Evolutionary conservation across 176 grass and related monocot genomes (phyloP).

Genomic region (Poa annua): DNA sequence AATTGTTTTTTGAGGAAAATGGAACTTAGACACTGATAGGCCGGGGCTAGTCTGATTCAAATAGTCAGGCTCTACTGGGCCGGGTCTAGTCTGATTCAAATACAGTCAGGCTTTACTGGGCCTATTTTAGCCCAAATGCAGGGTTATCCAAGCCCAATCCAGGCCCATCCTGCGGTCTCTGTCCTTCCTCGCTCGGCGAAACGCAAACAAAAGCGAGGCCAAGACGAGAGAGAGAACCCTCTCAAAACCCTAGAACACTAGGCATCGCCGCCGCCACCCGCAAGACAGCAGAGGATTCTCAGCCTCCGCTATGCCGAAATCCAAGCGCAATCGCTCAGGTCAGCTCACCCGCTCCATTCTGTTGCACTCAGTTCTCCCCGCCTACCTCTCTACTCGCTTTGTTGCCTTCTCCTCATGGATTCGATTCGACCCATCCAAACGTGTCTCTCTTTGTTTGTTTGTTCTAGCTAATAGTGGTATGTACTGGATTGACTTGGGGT

Average conservation of each 20-base stretch:
- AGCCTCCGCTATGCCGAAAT: constrained; percentile 26
- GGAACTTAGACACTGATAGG: no score
- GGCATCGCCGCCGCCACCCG: constrained; percentile 20
- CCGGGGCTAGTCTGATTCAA: no score
- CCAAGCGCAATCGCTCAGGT: constrained; percentile 36
- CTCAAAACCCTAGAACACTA: constrained; percentile 28
- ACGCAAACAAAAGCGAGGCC: constrained; percentile 2
- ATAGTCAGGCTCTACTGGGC: background rate
- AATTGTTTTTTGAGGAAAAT: no score
- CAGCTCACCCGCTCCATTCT: background rate
- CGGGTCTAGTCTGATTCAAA: background rate
- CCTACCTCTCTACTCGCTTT: background rate
- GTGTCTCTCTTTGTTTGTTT: background rate
- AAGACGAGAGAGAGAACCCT: background rate
- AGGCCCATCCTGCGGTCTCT: background rate
- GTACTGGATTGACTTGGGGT: background rate
- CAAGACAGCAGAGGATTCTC: background rate
- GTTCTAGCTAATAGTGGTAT: background rate
- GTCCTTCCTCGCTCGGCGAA: background rate
- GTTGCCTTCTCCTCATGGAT: constrained; percentile 3
- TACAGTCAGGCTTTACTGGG: background rate
- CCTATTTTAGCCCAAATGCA: background rate
- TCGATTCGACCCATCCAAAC: background rate
- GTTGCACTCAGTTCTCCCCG: background rate
- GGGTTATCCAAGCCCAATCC: background rate